Evolutionary conservation across 805 yeast species (phyloP).

Genomic region (Lipomyces anomalus): DNA sequence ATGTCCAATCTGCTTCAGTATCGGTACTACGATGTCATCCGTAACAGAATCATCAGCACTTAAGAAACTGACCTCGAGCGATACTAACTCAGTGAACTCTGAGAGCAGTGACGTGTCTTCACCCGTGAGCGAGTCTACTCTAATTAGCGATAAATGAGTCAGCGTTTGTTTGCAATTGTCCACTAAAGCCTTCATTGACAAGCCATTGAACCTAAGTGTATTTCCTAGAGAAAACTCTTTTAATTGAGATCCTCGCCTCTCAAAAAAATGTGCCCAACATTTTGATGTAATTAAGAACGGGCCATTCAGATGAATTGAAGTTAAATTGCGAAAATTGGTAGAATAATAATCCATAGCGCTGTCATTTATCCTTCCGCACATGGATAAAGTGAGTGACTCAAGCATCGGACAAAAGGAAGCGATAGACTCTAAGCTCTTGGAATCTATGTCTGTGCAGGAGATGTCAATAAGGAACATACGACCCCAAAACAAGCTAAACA

Average conservation of each 20-base stretch:
- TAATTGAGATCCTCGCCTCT: slow-evolving; percentile 49
- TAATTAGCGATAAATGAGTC: slow-evolving; percentile 52
- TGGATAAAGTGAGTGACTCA: slow-evolving; percentile 58
- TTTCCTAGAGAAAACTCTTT: slow-evolving; percentile 59
- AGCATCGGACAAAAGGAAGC: slow-evolving; percentile 76
- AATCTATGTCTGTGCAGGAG: slow-evolving; percentile 38
- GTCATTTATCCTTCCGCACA: slow-evolving; percentile 91
- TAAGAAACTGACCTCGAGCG: slow-evolving; percentile 59
- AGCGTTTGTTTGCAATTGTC: slow-evolving; percentile 50
- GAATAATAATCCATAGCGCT: slow-evolving; percentile 62
- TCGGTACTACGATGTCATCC: slow-evolving; percentile 45
- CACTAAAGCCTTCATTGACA: slow-evolving; percentile 55
- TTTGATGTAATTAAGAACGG: slow-evolving; percentile 75
- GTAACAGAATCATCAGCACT: slow-evolving; percentile 35
- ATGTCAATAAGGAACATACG: neutral
- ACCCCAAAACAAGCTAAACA: no score
- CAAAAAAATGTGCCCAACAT: slow-evolving; percentile 75
- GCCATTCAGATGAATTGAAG: slow-evolving; percentile 68
- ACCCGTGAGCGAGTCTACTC: slow-evolving; percentile 67
- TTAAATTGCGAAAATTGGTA: slow-evolving; percentile 51
- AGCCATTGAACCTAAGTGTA: slow-evolving; percentile 76
- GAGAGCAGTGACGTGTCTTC: slow-evolving; percentile 56
- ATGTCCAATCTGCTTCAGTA: slow-evolving; percentile 49
- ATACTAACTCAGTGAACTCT: slow-evolving; percentile 43
- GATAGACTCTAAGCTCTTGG: slow-evolving; percentile 59